Conservation (phyloP, 2,329 filamentous ascomycete genomes). For the Penicillium decumbens region DNA sequence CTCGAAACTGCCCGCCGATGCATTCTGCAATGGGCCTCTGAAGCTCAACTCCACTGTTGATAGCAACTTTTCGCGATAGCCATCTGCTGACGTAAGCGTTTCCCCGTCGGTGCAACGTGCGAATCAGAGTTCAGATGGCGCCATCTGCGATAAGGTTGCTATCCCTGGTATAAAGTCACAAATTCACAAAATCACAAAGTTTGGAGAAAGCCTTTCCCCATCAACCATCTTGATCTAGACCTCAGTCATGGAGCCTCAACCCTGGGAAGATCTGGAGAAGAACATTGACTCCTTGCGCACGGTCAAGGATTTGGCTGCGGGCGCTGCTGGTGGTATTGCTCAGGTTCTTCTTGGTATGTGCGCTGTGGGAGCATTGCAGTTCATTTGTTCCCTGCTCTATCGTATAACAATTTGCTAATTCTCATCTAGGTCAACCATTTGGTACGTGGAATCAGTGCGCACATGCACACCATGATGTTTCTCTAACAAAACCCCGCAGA, state of each 20-base stretch:
- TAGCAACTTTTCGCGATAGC: conserved; percentile 10
- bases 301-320: conserved; percentile 84
- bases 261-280: conserved; percentile 36
- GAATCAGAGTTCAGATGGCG: conserved; percentile 30
- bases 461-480: background rate
- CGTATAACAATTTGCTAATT: conserved; percentile 24
- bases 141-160: conserved; percentile 16
- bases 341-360: conserved; percentile 85
- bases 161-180: conserved; percentile 1
- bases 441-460: conserved; percentile 43
- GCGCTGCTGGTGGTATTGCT: conserved; percentile 84
- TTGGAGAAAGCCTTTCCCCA: background rate
- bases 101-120: conserved; percentile 26
- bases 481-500: conserved; percentile 49
- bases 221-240: conserved; percentile 4
- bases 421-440: conserved; percentile 57
- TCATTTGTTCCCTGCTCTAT: background rate
- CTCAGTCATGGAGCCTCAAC: conserved; percentile 31
- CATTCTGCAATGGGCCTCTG: conserved; percentile 26
- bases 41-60: conserved; percentile 13
- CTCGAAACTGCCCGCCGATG: conserved; percentile 33
- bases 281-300: conserved; percentile 52
- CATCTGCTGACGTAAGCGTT: conserved; percentile 16
- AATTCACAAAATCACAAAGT: background rate
- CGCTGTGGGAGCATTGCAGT: conserved; percentile 3